A percentile compares a stretch with the other conserved stretches of the same genome.
These are phyloP conservation scores for Gossypium turneri DNA, from an alignment of 345 rosid species.

Conservation along the genomic window DNA sequence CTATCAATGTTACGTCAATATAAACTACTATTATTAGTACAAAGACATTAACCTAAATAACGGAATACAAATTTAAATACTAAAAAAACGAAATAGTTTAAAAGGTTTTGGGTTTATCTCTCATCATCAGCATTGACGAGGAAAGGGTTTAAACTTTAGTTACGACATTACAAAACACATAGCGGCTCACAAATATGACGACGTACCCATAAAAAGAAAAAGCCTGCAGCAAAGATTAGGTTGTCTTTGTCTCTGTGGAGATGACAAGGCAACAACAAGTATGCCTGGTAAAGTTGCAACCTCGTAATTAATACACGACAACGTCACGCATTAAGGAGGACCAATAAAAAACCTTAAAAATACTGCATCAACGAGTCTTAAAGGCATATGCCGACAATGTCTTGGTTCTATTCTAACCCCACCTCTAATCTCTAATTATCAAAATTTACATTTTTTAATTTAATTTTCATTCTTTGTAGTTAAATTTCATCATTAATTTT, in stretches of 20 bases:
- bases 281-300: slow-evolving; percentile 19
- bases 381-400: neutral
- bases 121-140: neutral
- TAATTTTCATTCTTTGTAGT: too few relatives aligned
- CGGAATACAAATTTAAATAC: too few relatives aligned
- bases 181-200: neutral
- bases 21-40: too few relatives aligned
- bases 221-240: neutral
- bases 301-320: neutral
- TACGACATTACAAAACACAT: neutral
- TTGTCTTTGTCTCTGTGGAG: slow-evolving; percentile 14
- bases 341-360: neutral
- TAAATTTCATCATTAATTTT: too few relatives aligned
- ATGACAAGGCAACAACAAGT: slow-evolving; percentile 14
- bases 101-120: too few relatives aligned
- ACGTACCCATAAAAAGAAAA: neutral
- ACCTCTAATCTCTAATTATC: too few relatives aligned
- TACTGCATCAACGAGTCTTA: neutral
- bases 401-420: too few relatives aligned
- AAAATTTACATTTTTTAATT: too few relatives aligned
- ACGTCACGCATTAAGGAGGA: neutral
- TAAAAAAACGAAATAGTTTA: too few relatives aligned
- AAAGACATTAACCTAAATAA: too few relatives aligned
- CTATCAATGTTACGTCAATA: too few relatives aligned
- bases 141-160: neutral